A percentile compares a stretch with the other conserved stretches of the same genome.
Evolutionary conservation across 2,329 filamentous ascomycete genomes (phyloP).

Genomic region (Colletotrichum abscissum): DNA sequence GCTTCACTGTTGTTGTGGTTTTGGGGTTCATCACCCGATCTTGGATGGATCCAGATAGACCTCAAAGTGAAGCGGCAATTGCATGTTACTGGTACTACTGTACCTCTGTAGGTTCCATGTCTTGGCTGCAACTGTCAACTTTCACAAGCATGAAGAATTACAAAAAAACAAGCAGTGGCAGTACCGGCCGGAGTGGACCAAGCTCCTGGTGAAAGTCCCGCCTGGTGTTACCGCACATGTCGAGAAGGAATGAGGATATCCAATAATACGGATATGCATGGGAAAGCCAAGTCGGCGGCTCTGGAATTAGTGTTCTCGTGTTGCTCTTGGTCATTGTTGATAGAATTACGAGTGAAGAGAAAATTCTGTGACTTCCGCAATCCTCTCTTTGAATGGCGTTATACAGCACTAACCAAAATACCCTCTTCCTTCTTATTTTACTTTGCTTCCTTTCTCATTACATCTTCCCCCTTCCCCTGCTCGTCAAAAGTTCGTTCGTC

Average conservation of each 20-base stretch:
- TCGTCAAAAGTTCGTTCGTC: neutral
- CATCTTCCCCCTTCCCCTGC: neutral
- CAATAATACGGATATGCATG: neutral
- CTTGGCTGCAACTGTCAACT: slow-evolving; percentile 19
- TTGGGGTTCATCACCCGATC: neutral
- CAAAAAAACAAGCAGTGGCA: neutral
- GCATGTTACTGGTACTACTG: neutral
- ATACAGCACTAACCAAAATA: slow-evolving; percentile 3
- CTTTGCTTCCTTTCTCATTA: neutral
- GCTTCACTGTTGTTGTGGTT: neutral
- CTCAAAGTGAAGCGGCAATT: neutral
- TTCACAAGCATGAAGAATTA: neutral
- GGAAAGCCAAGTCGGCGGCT: slow-evolving; percentile 19
- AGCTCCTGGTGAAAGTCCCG: slow-evolving; percentile 5
- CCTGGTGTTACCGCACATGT: neutral
- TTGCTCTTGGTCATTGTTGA: neutral
- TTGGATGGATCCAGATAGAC: neutral
- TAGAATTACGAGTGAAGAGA: slow-evolving; percentile 7
- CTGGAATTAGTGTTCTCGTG: neutral
- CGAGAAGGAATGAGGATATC: neutral
- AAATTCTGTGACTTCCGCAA: slow-evolving; percentile 18
- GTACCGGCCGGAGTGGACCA: slow-evolving; percentile 8
- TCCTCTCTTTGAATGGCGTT: slow-evolving; percentile 23
- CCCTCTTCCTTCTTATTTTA: neutral
- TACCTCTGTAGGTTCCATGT: slow-evolving; percentile 1